These are phyloP conservation scores for Daldinia decipiens DNA, from an alignment of 495 filamentous ascomycete species.

Conservation along the genomic window DNA sequence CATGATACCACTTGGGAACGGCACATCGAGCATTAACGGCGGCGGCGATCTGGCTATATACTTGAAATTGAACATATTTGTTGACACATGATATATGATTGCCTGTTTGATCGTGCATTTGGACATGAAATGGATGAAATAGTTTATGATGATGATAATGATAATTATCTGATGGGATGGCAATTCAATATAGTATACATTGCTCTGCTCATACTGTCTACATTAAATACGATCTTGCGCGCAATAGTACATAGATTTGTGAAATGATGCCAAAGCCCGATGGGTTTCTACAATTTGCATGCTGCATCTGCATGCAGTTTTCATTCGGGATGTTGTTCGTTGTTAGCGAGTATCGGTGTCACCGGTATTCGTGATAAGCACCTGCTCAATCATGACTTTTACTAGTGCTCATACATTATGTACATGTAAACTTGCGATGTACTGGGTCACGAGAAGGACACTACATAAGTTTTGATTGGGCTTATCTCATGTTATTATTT, in stretches of 20 bases:
- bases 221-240: background rate
- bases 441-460: background rate
- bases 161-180: background rate
- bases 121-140: background rate
- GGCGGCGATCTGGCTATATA: conserved; percentile 44
- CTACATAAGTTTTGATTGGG: background rate
- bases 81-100: conserved; percentile 20
- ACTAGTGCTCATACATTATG: background rate
- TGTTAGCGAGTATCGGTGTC: conserved; percentile 3
- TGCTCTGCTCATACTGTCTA: background rate
- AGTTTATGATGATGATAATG: background rate
- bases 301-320: background rate
- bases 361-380: conserved; percentile 3
- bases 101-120: conserved; percentile 8
- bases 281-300: conserved; percentile 4
- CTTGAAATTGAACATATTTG: conserved; percentile 40
- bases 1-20: conserved; percentile 48
- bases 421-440: background rate
- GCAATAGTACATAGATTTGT: background rate
- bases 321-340: background rate
- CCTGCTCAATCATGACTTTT: background rate
- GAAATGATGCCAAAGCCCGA: background rate
- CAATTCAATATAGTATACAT: background rate
- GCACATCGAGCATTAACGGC: conserved; percentile 44
- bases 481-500: conserved; percentile 24